phyloP scores from a whole-genome alignment of 257 asterid genomes.

The Echites panduratus region DNA sequence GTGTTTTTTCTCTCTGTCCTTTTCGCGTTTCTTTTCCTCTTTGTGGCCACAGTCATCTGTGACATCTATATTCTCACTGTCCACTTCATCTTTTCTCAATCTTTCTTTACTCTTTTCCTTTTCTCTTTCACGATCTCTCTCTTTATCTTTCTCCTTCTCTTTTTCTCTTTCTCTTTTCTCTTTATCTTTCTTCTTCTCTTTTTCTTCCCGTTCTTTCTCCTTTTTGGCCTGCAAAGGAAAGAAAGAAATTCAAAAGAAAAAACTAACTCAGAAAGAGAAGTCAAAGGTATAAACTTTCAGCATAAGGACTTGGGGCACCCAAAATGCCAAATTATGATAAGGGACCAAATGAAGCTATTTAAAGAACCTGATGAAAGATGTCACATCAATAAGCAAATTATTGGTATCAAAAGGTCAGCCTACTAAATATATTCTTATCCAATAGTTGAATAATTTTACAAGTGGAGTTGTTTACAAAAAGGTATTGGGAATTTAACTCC shows the following conservation, averaged over 20 bases:
- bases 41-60: conserved; percentile 51
- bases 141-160: conserved; percentile 38
- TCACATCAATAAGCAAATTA: not conserved
- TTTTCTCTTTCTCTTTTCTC: conserved; percentile 39
- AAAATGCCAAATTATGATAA: not conserved
- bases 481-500: not conserved
- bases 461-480: not conserved
- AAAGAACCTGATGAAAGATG: not conserved
- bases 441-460: not conserved
- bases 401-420: not conserved
- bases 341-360: not conserved
- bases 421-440: not conserved
- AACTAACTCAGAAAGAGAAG: not conserved
- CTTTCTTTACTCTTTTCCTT: conserved; percentile 69
- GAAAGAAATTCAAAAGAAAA: not conserved
- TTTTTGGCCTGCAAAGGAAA: conserved; percentile 59
- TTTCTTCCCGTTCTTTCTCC: conserved; percentile 83
- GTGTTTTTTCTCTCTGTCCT: conserved; percentile 80
- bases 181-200: conserved; percentile 61
- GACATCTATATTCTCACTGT: conserved; percentile 46
- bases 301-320: not conserved
- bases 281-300: not conserved
- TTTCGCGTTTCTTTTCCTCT: conserved; percentile 75
- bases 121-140: conserved; percentile 61
- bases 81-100: conserved; percentile 54